Evolutionary conservation across 2,329 filamentous ascomycete species (phyloP), one percentile per base, ranked within the genome.

Genomic region (Furcasterigmium furcatum): DNA sequence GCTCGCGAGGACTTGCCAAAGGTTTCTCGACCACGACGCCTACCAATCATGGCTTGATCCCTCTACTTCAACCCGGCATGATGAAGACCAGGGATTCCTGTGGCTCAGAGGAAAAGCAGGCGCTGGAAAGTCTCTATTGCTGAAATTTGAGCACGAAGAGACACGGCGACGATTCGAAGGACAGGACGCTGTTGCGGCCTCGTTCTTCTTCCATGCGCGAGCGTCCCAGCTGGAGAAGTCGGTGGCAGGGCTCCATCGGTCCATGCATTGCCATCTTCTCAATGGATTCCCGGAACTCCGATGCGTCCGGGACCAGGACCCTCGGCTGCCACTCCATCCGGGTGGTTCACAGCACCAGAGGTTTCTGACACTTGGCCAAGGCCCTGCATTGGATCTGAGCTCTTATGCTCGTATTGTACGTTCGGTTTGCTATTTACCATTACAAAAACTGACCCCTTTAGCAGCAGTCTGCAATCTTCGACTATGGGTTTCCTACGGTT

Each of bases 1-100:
- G n/a, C n/a, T n/a, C n/a, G n/a, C n/a, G n/a, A n/a, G 52, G 21
- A 58, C 54, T 1, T 58, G 55, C 32, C 20, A 16, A 1, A 58
- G 54, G 55, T 29, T 58, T 8, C 18, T 54, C 10, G 38, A 21
- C 0, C 43, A 49, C 12, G 3, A 16, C 3, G 25, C 38, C 2
- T 58, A 51, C 19, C 9, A 29, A n/a, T 20, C 9, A 3, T 58
- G 52, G 54, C 45, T 49, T 0, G 20, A 50, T 5, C 38, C 43
- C 1, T 14, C 13, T 1, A 29, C 9, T 0, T n/a, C n/a, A n/a
- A n/a, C n/a, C n/a, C n/a, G n/a, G n/a, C 9, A 41, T 0, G 7
- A 3, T 2, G 1, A 38, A 0, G 25, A 47, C 5, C 38, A 42
- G 2, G 42, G 45, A 1, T 30, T 50, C 7, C 9, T 47, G 1